A percentile compares a stretch with the other conserved stretches of the same genome.
Evolutionary conservation across 768 basidiomycete genomes (phyloP).

Genomic region (Suillus sp.): DNA sequence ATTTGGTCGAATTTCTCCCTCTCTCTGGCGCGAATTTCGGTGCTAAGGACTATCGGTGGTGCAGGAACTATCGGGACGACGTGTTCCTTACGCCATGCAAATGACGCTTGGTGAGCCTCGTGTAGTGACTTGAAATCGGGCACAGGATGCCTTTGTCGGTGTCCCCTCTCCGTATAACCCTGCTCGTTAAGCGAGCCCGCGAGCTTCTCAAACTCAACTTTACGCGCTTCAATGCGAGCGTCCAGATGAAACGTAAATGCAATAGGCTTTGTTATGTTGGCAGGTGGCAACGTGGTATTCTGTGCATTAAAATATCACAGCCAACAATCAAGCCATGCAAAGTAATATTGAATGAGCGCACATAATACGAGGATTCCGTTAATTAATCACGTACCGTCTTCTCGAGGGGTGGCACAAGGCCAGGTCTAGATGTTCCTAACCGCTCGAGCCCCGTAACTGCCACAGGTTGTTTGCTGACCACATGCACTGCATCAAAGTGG

Average conservation of each 20-base stretch:
- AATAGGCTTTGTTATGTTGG: slow-evolving; percentile 46
- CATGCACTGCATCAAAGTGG: slow-evolving; percentile 9
- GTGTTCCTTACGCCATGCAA: slow-evolving; percentile 48
- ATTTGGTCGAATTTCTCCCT: slow-evolving; percentile 64
- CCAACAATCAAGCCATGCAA: slow-evolving; percentile 15
- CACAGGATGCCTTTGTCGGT: slow-evolving; percentile 34
- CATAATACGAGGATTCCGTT: slow-evolving; percentile 24
- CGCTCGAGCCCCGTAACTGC: slow-evolving; percentile 9
- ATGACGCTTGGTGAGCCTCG: slow-evolving; percentile 40
- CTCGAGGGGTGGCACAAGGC: slow-evolving; percentile 28
- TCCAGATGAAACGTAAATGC: slow-evolving; percentile 58
- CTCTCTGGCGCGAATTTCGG: slow-evolving; percentile 59
- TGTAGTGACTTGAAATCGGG: slow-evolving; percentile 61
- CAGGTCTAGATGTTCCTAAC: slow-evolving; percentile 24
- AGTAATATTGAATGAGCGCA: slow-evolving; percentile 27
- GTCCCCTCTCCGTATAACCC: slow-evolving; percentile 20
- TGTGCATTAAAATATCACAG: slow-evolving; percentile 16
- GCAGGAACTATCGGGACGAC: slow-evolving; percentile 50
- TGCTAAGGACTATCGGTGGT: slow-evolving; percentile 47
- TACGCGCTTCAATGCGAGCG: slow-evolving; percentile 50
- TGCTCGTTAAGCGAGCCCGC: slow-evolving; percentile 8
- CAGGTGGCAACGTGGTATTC: slow-evolving; percentile 28
- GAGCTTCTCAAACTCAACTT: slow-evolving; percentile 33
- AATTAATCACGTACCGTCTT: slow-evolving; percentile 36
- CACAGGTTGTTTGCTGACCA: slow-evolving; percentile 6